A percentile compares a stretch with the other conserved stretches of the same genome.
Evolutionary conservation across 2,329 filamentous ascomycete species (phyloP).

Genomic region (Calonectria leucothoes): DNA sequence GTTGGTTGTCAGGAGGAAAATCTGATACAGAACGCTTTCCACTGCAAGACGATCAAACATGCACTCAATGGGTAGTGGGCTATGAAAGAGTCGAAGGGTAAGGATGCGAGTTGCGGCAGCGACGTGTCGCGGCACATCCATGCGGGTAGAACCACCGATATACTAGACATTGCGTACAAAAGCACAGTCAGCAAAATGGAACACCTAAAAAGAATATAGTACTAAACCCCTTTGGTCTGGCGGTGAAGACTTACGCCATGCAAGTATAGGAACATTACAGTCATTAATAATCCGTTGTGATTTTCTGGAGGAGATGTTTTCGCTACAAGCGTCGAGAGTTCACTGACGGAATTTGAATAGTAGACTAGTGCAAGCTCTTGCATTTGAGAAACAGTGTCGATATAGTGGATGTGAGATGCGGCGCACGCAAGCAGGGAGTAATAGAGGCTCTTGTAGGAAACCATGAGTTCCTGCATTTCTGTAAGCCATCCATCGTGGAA

Average conservation of each 20-base stretch:
- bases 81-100: conserved; percentile 21
- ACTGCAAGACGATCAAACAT: conserved; percentile 36
- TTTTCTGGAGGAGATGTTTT: conserved; percentile 25
- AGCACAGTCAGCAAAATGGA: background rate
- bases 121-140: conserved; percentile 35
- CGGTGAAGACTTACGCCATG: conserved; percentile 33
- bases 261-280: conserved; percentile 40
- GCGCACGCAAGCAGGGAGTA: conserved; percentile 44
- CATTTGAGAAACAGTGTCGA: conserved; percentile 27
- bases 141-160: conserved; percentile 33
- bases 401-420: conserved; percentile 39
- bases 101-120: conserved; percentile 35
- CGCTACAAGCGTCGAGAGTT: conserved; percentile 30
- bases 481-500: conserved; percentile 45
- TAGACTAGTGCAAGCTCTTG: conserved; percentile 37
- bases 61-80: conserved; percentile 11
- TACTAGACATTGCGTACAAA: conserved; percentile 7
- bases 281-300: conserved; percentile 39
- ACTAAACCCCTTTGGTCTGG: background rate
- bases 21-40: conserved; percentile 40
- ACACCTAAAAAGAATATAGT: background rate
- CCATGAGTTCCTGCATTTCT: conserved; percentile 44
- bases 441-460: conserved; percentile 39
- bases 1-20: conserved; percentile 33
- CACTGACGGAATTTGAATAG: conserved; percentile 34